These are phyloP conservation scores for Pseudogymnoascus sp. DNA, from an alignment of 2,329 filamentous ascomycete genomes.

Conservation along the genomic window DNA sequence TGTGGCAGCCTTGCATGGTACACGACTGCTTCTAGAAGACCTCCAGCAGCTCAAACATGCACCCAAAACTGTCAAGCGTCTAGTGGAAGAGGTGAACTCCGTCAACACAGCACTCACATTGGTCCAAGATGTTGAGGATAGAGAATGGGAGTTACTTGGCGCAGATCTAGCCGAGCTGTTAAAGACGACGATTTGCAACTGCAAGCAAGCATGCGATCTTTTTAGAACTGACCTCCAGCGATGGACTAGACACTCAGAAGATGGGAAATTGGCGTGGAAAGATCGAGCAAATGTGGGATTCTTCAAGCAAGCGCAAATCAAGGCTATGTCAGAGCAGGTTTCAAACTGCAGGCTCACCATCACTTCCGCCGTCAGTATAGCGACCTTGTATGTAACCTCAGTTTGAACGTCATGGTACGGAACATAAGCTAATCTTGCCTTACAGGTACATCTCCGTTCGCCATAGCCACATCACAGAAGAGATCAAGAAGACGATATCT, in stretches of 20 bases:
- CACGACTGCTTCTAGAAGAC: conserved; percentile 27
- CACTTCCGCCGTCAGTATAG: conserved; percentile 26
- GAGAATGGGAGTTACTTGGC: conserved; percentile 29
- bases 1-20: conserved; percentile 26
- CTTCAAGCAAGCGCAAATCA: conserved; percentile 29
- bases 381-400: conserved; percentile 25
- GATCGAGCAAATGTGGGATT: conserved; percentile 30
- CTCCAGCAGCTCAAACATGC: conserved; percentile 28
- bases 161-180: conserved; percentile 23
- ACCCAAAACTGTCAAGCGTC: conserved; percentile 26
- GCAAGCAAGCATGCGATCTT: conserved; percentile 25
- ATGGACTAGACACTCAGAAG: conserved; percentile 29
- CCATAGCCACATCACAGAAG: conserved; percentile 27
- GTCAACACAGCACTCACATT: conserved; percentile 25
- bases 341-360: conserved; percentile 28
- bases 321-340: conserved; percentile 30
- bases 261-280: conserved; percentile 27
- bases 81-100: conserved; percentile 27
- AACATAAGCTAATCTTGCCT: conserved; percentile 18
- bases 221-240: conserved; percentile 26
- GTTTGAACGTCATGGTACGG: conserved; percentile 13
- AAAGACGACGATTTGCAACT: conserved; percentile 25
- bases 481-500: conserved; percentile 28
- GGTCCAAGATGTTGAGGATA: conserved; percentile 25
- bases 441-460: conserved; percentile 28